Base-by-base conservation (phyloP, 169 alveolate genomes). In the Plasmodium knowlesi region DNA sequence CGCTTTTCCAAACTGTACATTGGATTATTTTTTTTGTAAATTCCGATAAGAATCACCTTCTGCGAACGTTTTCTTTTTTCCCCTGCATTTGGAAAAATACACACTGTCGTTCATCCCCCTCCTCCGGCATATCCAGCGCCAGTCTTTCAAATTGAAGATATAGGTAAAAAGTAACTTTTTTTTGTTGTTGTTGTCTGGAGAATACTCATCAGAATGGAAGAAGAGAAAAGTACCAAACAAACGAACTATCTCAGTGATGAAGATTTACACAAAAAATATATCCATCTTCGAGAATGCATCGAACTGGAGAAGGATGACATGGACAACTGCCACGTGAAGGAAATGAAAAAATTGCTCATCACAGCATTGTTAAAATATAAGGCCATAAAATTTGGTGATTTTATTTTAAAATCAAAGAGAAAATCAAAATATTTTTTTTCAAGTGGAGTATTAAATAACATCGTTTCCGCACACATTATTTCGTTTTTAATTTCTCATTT, bases 371-470 rank as follows among this genome's bases (percentile, higher is more conserved):
- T 84, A 73, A 84, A 84, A 84, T 84, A 84, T 84, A 72, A 84
- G 6, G 93, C 93, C 16, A 72, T 84, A 39, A 71, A 71, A 53
- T 84, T 84, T 84, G 93, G 93, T 22, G 80, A 84, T 25, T 73
- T 84, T 73, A 32, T 84, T 73, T 84, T 84, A 84, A 84, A 84
- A 50, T 84, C 93, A 10, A 84, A 84, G 73, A 84, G 78, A 39
- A 84, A 73, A 84, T 84, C 93, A 16, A 73, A 84, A 28, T 84
- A 84, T 84, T 84, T 71, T 61, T 72, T 84, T 73, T 73, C 93
- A 19, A 84, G 84, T 72, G 93, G 93, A 30, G 83, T 84, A 22
- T 32, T 84, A 72, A 84, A 84, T 61, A 84, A 84, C 78, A 50
- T 74, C 25, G 41, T 84, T 71, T 84, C 93, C 16, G 76, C 74